Base-by-base conservation (phyloP, 2,329 filamentous ascomycete species). In the Aspergillus unguis region DNA sequence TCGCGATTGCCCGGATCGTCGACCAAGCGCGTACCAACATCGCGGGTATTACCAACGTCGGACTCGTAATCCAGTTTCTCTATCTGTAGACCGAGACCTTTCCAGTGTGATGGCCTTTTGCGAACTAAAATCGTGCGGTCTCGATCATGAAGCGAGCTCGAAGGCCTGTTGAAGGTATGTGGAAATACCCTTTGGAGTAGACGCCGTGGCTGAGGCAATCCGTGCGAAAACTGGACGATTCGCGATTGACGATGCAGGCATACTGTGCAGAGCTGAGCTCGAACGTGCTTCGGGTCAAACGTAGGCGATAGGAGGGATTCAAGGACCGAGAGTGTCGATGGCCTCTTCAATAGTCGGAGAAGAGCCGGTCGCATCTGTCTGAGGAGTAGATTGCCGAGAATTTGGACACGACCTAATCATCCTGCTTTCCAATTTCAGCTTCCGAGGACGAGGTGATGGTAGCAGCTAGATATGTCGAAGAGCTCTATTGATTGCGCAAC, bases 341-440 rank as follows among this genome's bases (percentile, higher is more conserved):
- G 70, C 62, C 70, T 71, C 66, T 68, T 71, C 67, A 73, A 60
- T 52, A 74, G 60, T 65, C 70, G 69, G 63, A 72, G 66, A 66
- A 75, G 66, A 65, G 71, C 72, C 65, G 70, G 66, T 62, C 72
- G 71, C 72, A 75, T 75, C 58, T 57, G 60, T 64, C 55, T 45
- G 62, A 17, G 53, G 54, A 50, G 32, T 37, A 58, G 54, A 48
- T 47, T 51, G 51, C 52, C 44, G 44, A 54, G 44, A 52, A 56
- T 29, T 43, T 25, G 55, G 35, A 33, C 41, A 23, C 47, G 36
- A 46, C 44, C 50, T 62, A 55, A 65, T 57, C 69, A 71, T 69
- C 64, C 60, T 68, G 56, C 62, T 48, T 52, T 17, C 1, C 17
- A 17, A 17, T 17, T 17, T 17, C 17, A 17, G 17, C 17, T 17